Percentiles rank a stretch among this genome's conserved stretches.
Conservation (phyloP, 2,329 filamentous ascomycete species). For the Westerdykella aurantiaca region DNA sequence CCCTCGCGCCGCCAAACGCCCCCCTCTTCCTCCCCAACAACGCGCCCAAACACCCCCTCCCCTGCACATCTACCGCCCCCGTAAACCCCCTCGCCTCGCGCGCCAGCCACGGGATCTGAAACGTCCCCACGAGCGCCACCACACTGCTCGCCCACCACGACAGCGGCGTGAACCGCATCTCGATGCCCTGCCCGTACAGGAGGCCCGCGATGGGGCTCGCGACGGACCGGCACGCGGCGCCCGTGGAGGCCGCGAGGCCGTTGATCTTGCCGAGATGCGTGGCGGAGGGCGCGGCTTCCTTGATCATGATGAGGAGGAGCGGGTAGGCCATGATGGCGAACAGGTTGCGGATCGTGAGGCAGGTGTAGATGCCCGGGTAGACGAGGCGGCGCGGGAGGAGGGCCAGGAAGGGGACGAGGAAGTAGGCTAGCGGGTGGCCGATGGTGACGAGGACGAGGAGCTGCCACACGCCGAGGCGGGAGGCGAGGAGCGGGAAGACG, state of each 20-base stretch:
- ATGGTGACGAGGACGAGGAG: slow-evolving; percentile 60
- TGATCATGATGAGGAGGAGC: slow-evolving; percentile 64
- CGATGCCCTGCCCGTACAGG: slow-evolving; percentile 58
- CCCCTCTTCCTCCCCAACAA: not conserved
- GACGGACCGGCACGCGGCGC: slow-evolving; percentile 64
- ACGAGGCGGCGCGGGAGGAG: slow-evolving; percentile 51
- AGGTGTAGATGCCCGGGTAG: slow-evolving; percentile 60
- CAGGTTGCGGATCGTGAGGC: slow-evolving; percentile 59
- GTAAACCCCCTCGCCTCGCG: slow-evolving; percentile 40
- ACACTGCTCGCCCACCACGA: slow-evolving; percentile 57
- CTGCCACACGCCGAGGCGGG: slow-evolving; percentile 60
- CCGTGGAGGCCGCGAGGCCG: slow-evolving; percentile 64
- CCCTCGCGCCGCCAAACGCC: not conserved
- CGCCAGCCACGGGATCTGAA: slow-evolving; percentile 53
- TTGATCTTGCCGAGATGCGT: slow-evolving; percentile 65
- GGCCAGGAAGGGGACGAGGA: slow-evolving; percentile 63
- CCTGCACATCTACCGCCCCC: not conserved
- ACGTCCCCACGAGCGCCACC: slow-evolving; percentile 51
- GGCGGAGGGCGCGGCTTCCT: slow-evolving; percentile 61
- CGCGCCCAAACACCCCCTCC: not conserved
- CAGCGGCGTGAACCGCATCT: slow-evolving; percentile 54
- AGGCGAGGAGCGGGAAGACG: slow-evolving; percentile 61
- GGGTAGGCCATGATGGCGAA: slow-evolving; percentile 65
- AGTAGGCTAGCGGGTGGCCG: slow-evolving; percentile 61
- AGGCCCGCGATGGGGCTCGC: slow-evolving; percentile 63